phyloP scores from a whole-genome alignment of 2,329 filamentous ascomycete genomes.

The Colletotrichum plurivorum region DNA sequence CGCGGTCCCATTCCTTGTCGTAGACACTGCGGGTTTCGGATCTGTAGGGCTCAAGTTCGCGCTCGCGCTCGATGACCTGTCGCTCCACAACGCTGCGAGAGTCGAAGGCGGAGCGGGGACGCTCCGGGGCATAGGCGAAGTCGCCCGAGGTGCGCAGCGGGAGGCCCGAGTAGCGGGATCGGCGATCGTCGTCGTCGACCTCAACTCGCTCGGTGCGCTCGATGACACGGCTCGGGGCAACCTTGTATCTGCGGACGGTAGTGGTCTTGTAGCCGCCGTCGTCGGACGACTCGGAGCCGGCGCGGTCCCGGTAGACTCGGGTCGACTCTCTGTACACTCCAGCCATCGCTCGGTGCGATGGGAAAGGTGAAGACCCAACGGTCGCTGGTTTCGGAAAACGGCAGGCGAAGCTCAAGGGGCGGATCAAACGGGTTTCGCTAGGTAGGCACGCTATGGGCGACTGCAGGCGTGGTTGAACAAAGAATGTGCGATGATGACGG shows the following conservation, averaged over 20 bases:
- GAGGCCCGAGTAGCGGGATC: slow-evolving; percentile 58
- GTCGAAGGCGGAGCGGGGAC: slow-evolving; percentile 67
- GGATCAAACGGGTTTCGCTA: slow-evolving; percentile 1
- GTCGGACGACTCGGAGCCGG: slow-evolving; percentile 52
- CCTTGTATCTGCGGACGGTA: slow-evolving; percentile 69
- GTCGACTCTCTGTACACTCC: slow-evolving; percentile 51
- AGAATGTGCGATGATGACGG: slow-evolving; percentile 39
- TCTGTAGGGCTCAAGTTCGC: slow-evolving; percentile 45
- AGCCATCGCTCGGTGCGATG: slow-evolving; percentile 38
- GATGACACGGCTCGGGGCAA: slow-evolving; percentile 56
- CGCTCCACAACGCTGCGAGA: slow-evolving; percentile 47
- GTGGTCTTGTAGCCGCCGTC: slow-evolving; percentile 63
- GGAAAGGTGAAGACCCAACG: slow-evolving; percentile 2
- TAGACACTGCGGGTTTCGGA: slow-evolving; percentile 47
- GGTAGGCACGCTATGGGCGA: slow-evolving; percentile 7
- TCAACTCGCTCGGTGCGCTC: slow-evolving; percentile 55
- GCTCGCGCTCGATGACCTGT: slow-evolving; percentile 10
- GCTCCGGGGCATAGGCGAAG: slow-evolving; percentile 60
- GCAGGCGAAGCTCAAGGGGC: slow-evolving; percentile 20
- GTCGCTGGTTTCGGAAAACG: slow-evolving; percentile 32
- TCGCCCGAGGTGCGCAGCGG: slow-evolving; percentile 56
- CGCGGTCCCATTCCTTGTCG: slow-evolving; percentile 50
- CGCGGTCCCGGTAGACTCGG: slow-evolving; percentile 51
- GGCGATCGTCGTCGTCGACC: slow-evolving; percentile 62
- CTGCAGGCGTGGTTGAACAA: slow-evolving; percentile 34